Percentiles rank a stretch among this genome's conserved stretches.
Conservation (phyloP, 208 protist genomes). For the Crithidia acanthocephali region DNA sequence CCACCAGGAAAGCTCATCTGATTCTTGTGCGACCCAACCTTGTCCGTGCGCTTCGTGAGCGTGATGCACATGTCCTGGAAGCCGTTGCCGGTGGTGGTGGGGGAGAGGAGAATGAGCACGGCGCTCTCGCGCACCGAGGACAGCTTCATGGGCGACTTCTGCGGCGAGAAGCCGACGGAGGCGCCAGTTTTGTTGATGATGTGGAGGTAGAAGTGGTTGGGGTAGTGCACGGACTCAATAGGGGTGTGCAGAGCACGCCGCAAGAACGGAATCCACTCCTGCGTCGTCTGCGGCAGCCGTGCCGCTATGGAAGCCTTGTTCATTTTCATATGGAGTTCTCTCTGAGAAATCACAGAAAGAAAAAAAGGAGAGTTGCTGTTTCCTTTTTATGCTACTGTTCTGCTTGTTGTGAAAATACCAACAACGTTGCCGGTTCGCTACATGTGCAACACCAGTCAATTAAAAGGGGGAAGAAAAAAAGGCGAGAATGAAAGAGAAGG, state of each 20-base stretch:
- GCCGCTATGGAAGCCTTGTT: slow-evolving; percentile 17
- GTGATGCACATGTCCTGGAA: slow-evolving; percentile 89
- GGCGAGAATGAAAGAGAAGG: no score
- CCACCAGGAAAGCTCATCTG: slow-evolving; percentile 90
- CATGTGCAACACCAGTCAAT: no score
- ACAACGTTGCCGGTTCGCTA: no score
- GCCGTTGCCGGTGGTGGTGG: slow-evolving; percentile 29
- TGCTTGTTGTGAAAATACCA: no score
- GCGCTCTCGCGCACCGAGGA: slow-evolving; percentile 36
- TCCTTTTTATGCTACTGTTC: no score
- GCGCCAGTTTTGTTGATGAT: slow-evolving; percentile 10
- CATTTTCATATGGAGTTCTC: background rate
- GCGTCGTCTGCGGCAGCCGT: slow-evolving; percentile 52
- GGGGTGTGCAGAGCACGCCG: slow-evolving; percentile 43
- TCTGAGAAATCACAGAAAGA: background rate
- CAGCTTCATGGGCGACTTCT: slow-evolving; percentile 26
- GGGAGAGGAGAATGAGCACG: slow-evolving; percentile 74
- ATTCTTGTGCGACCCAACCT: slow-evolving; percentile 60
- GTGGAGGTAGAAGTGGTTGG: slow-evolving; percentile 74
- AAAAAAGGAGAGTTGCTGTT: no score
- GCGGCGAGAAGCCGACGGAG: slow-evolving; percentile 40
- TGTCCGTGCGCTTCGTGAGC: slow-evolving; percentile 76
- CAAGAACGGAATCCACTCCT: slow-evolving; percentile 65
- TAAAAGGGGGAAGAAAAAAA: no score
- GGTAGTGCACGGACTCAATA: slow-evolving; percentile 46